Evolutionary conservation across 768 basidiomycete genomes (phyloP).

Genomic region (Tubosaeta sp.): DNA sequence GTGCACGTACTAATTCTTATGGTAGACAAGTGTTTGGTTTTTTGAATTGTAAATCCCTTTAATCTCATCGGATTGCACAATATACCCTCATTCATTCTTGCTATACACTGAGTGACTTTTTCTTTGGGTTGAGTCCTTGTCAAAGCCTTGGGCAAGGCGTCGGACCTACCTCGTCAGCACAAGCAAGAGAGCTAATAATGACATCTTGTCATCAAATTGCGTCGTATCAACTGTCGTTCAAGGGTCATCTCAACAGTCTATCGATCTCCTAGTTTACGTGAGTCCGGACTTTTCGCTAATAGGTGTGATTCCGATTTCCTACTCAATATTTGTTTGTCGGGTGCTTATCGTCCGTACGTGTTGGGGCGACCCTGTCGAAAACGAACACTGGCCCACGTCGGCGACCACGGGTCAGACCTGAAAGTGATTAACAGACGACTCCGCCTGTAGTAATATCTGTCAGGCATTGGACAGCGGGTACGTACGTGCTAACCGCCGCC

Average conservation of each 20-base stretch:
- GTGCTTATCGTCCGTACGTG: too few species aligned
- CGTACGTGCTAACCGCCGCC: background rate
- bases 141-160: background rate
- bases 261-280: background rate
- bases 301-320: too few species aligned
- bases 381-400: background rate
- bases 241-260: background rate
- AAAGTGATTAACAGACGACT: background rate
- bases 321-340: too few species aligned
- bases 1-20: slow-evolving; percentile 21
- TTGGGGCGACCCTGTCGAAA: background rate
- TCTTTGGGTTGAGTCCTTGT: background rate
- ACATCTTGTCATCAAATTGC: background rate
- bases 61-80: background rate
- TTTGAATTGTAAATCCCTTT: background rate
- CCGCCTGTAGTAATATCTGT: background rate
- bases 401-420: background rate
- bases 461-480: background rate
- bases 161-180: background rate
- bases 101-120: background rate
- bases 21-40: background rate
- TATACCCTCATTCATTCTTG: background rate
- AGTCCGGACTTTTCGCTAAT: too few species aligned
- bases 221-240: background rate
- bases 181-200: background rate